These are phyloP conservation scores for Acidiella bohemica DNA, from an alignment of 495 filamentous ascomycete genomes.

Conservation along the genomic window DNA sequence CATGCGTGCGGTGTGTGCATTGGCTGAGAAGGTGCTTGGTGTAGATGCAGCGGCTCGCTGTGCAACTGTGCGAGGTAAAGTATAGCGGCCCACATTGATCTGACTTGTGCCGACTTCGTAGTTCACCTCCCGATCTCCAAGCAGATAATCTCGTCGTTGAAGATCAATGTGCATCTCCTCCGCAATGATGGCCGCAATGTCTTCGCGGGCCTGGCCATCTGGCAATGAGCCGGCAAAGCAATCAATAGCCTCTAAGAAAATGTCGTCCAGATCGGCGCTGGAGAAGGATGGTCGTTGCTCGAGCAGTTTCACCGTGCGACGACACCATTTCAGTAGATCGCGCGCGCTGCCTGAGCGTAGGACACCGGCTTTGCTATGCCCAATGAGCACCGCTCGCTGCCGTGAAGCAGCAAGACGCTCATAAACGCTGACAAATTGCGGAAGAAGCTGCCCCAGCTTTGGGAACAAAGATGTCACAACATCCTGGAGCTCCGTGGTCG, in stretches of 20 bases:
- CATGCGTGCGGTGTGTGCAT: slow-evolving; percentile 52
- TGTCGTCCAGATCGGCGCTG: slow-evolving; percentile 66
- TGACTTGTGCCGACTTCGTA: slow-evolving; percentile 51
- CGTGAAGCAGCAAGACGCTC: slow-evolving; percentile 44
- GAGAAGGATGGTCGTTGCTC: slow-evolving; percentile 48
- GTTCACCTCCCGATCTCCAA: slow-evolving; percentile 20
- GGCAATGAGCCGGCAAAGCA: slow-evolving; percentile 71
- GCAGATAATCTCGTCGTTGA: slow-evolving; percentile 45
- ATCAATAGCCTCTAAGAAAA: slow-evolving; percentile 82
- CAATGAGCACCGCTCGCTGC: slow-evolving; percentile 37
- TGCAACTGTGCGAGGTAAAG: not conserved
- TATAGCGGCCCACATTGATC: slow-evolving; percentile 17
- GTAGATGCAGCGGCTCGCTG: not conserved
- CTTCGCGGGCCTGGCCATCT: slow-evolving; percentile 44
- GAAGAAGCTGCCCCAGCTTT: slow-evolving; percentile 51
- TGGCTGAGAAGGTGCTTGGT: slow-evolving; percentile 52
- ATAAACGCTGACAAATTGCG: slow-evolving; percentile 64
- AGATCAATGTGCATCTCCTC: slow-evolving; percentile 74
- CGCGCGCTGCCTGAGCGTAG: slow-evolving; percentile 54
- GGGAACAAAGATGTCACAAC: slow-evolving; percentile 60
- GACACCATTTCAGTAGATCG: slow-evolving; percentile 84
- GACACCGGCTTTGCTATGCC: slow-evolving; percentile 40
- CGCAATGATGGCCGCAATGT: slow-evolving; percentile 56
- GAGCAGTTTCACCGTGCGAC: slow-evolving; percentile 47
- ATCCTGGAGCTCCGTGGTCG: slow-evolving; percentile 55